A percentile compares a stretch with the other conserved stretches of the same genome.
phyloP scores from a whole-genome alignment of 2,329 filamentous ascomycete species.

The Alternaria metachromatica region DNA sequence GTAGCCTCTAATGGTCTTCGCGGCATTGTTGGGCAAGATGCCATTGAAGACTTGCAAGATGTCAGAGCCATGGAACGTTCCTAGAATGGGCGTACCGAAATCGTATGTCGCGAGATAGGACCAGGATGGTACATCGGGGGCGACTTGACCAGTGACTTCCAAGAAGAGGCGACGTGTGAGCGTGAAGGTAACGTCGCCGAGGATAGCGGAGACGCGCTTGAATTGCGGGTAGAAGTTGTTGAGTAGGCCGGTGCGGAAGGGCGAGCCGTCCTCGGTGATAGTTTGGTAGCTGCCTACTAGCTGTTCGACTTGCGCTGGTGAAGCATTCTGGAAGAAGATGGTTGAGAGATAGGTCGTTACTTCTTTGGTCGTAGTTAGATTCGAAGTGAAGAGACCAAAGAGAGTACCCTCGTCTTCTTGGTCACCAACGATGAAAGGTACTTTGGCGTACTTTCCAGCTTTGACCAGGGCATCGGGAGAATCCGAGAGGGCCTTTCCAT shows the following conservation, averaged over 20 bases:
- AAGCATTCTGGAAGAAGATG: conserved; percentile 67
- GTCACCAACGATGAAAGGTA: conserved; percentile 72
- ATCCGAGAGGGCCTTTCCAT: conserved; percentile 66
- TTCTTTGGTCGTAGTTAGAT: conserved; percentile 67
- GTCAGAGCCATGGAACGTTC: conserved; percentile 78
- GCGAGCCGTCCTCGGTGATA: conserved; percentile 66
- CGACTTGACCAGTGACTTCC: conserved; percentile 50
- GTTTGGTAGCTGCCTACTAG: conserved; percentile 70
- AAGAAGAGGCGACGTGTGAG: conserved; percentile 73
- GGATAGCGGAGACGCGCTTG: conserved; percentile 76
- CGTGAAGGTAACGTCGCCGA: conserved; percentile 79
- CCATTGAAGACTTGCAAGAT: conserved; percentile 73
- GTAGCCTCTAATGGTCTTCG: conserved; percentile 67
- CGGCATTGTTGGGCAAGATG: conserved; percentile 67
- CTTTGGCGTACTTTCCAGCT: conserved; percentile 62
- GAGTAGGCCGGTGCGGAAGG: conserved; percentile 71
- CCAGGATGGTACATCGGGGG: conserved; percentile 70
- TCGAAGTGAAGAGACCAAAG: conserved; percentile 72
- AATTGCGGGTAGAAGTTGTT: conserved; percentile 79
- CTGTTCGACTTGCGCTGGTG: conserved; percentile 57
- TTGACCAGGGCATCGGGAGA: conserved; percentile 67
- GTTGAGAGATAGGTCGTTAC: conserved; percentile 68
- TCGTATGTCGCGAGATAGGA: conserved; percentile 77
- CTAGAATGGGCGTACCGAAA: conserved; percentile 73
- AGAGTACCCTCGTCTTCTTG: conserved; percentile 83